These are phyloP conservation scores for Asterochloris sp. DNA, from an alignment of 139 green algal genomes.

Conservation along the genomic window DNA sequence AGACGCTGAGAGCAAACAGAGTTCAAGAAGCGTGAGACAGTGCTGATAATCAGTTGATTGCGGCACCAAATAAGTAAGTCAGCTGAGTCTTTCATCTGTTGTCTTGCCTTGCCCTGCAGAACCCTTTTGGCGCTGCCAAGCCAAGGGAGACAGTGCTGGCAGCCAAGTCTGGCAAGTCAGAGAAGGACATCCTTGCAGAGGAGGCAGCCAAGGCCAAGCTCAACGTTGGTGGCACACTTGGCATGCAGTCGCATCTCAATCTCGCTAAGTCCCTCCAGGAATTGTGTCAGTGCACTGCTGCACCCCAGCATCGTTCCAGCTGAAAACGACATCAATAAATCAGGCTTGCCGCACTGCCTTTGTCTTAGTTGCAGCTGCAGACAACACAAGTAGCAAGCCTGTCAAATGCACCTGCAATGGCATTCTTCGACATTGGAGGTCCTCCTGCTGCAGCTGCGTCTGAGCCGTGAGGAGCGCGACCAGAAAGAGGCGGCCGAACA, in stretches of 20 bases:
- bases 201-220: slow-evolving; percentile 62
- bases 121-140: slow-evolving; percentile 71
- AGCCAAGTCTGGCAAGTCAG: slow-evolving; percentile 51
- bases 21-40: background rate
- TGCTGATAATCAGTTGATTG: background rate
- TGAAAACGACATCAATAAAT: no score
- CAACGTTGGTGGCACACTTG: slow-evolving; percentile 31
- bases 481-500: slow-evolving; percentile 44
- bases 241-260: no score
- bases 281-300: no score
- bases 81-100: background rate
- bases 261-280: no score
- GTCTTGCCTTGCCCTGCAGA: slow-evolving; percentile 27
- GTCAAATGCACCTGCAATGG: background rate
- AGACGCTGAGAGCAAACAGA: slow-evolving; percentile 9
- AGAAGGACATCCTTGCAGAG: slow-evolving; percentile 73
- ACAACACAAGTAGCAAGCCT: no score
- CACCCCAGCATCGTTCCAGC: background rate
- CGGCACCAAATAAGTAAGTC: background rate
- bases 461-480: slow-evolving; percentile 56
- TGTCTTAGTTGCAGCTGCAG: no score
- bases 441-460: slow-evolving; percentile 48
- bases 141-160: slow-evolving; percentile 67
- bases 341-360: no score
- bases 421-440: background rate